A percentile compares a stretch with the other conserved stretches of the same genome.
Evolutionary conservation across 2,329 filamentous ascomycete genomes (phyloP).

Genomic region (Tolypocladium inflatum): DNA sequence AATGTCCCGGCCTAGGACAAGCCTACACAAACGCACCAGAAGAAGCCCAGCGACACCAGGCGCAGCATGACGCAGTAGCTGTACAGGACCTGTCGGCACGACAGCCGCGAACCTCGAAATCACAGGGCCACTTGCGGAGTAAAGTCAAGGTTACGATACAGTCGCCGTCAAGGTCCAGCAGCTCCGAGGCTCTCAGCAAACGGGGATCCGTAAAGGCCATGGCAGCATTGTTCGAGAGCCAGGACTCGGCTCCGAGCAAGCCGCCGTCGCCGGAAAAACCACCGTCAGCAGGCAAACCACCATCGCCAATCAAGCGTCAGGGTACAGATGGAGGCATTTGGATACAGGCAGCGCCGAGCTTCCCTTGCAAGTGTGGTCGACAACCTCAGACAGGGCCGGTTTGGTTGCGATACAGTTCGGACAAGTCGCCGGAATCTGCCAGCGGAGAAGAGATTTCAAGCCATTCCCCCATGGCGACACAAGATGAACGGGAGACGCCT

Average conservation of each 20-base stretch:
- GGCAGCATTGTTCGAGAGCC: constrained; percentile 40
- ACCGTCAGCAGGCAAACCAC: neutral
- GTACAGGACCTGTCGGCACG: neutral
- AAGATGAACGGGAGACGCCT: neutral
- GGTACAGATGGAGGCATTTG: neutral
- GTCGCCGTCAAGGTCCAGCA: constrained; percentile 5
- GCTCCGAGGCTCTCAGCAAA: constrained; percentile 14
- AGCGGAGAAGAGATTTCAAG: neutral
- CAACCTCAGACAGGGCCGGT: neutral
- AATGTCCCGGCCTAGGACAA: neutral
- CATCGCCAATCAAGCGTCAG: neutral
- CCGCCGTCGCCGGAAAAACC: neutral
- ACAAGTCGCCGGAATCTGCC: neutral
- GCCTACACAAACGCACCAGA: neutral
- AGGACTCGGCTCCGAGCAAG: constrained; percentile 3
- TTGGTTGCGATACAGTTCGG: neutral
- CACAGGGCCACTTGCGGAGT: constrained; percentile 4
- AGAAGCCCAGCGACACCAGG: neutral
- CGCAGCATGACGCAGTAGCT: neutral
- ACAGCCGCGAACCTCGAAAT: constrained; percentile 4
- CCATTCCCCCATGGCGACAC: neutral
- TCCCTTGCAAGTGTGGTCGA: neutral
- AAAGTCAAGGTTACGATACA: constrained; percentile 1
- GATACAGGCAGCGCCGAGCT: neutral
- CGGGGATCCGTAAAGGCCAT: constrained; percentile 35